Percentiles rank a stretch among this genome's conserved stretches.
Conservation (phyloP, 2,329 filamentous ascomycete species). For the Botryotinia narcissicola region DNA sequence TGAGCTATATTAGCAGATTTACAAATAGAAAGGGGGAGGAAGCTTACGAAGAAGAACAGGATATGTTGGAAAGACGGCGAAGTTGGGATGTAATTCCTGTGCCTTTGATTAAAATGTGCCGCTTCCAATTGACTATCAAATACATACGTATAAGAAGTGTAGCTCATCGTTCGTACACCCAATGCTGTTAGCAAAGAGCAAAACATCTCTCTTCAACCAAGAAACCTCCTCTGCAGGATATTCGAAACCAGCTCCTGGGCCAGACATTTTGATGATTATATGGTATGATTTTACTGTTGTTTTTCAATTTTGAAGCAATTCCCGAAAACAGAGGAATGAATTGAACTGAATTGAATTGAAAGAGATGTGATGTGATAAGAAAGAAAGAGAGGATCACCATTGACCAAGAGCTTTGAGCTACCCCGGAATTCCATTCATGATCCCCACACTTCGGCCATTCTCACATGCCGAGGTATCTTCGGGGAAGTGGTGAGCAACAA, state of each 20-base stretch:
- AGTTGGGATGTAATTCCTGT: conserved; percentile 83
- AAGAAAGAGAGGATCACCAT: not conserved
- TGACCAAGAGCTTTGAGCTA: conserved; percentile 36
- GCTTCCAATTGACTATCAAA: conserved; percentile 8
- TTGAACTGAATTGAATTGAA: not conserved
- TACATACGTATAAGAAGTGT: conserved; percentile 81
- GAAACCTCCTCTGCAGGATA: conserved; percentile 73
- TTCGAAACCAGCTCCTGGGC: conserved; percentile 67
- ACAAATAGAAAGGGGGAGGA: not conserved
- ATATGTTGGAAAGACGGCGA: conserved; percentile 78
- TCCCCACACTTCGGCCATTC: conserved; percentile 16
- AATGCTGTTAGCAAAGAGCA: conserved; percentile 89
- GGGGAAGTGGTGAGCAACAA: not conserved
- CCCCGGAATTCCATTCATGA: conserved; percentile 16
- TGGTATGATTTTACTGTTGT: not conserved
- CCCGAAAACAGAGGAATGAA: not conserved
- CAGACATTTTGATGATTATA: conserved; percentile 32
- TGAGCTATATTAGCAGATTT: conserved; percentile 18
- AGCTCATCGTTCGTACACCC: conserved; percentile 80
- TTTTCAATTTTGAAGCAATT: not conserved
- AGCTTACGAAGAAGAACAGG: conserved; percentile 32
- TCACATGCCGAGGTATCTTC: conserved; percentile 18
- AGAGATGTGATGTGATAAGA: not conserved
- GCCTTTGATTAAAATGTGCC: conserved; percentile 3
- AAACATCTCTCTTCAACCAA: conserved; percentile 83